Base-by-base conservation (phyloP, 768 basidiomycete genomes). In the Russula olivacea region DNA sequence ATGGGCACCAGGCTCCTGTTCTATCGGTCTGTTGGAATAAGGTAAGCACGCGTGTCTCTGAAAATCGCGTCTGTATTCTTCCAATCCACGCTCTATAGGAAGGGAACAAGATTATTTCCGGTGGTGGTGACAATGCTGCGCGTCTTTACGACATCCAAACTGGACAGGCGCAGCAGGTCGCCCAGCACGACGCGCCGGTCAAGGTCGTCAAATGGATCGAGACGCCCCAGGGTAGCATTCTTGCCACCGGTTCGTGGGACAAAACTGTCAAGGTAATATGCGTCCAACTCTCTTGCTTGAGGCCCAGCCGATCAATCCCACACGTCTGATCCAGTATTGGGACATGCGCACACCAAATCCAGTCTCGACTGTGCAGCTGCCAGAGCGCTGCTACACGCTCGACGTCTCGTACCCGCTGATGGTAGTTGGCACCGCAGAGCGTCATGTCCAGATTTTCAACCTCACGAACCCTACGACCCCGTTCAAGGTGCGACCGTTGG, bases 211-310 rank as follows among this genome's bases (percentile, higher is more conserved):
- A 84, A 58, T 94, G 88, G 85, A 79, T 93, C 57, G 89, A 94
- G 65, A 82, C 87, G 6, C 85, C 84, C 23, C 83, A 82, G 65
- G 82, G 82, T 40, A 84, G 90, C 15, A 85, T 95, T 65, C 78
- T 95, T 21, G 91, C 87, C 14, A 98, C 96, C 1, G 97, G 94
- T 11, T 93, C 93, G 58, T 99, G 97, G 97, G 96, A 99, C 74
- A 96, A 96, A 76, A 96, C 92, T 1, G 75, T 98, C 72, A 96
- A 94, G 81, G 95, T 94, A 67, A 59, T 76, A 70, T 52, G 49
- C 55, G 63, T 36, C 36, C 55, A n/a, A 28, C 38, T 45, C 52
- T 30, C 34, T 47, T 56, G 25, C 30, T 23, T 7, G n/a, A 21
- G 45, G 36, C 32, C 50, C 51, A 50, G 41, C 32, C 23, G 34